A percentile compares a stretch with the other conserved stretches of the same genome.
phyloP scores from a whole-genome alignment of 192 early-diverging fungal genomes.

The Coemansia umbellata region DNA sequence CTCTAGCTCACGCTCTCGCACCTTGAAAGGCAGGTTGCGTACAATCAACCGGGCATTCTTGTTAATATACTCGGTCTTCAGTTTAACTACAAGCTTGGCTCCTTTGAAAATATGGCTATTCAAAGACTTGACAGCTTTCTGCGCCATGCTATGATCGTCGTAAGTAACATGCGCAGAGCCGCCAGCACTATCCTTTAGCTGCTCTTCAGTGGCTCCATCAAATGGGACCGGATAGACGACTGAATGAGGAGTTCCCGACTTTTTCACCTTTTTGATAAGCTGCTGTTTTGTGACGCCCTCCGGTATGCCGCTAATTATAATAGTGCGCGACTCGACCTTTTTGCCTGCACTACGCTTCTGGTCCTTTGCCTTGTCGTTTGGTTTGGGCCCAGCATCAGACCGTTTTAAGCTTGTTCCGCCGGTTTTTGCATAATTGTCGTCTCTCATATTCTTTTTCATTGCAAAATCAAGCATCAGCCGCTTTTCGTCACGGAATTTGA shows the following conservation, averaged over 20 bases:
- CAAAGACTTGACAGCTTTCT: slow-evolving; percentile 58
- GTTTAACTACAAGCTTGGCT: slow-evolving; percentile 50
- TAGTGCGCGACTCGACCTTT: slow-evolving; percentile 22
- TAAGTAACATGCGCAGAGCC: slow-evolving; percentile 42
- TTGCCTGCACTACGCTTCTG: slow-evolving; percentile 11
- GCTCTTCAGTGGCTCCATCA: slow-evolving; percentile 32
- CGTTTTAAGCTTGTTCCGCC: slow-evolving; percentile 1
- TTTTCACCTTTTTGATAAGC: slow-evolving; percentile 66
- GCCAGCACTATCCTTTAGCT: slow-evolving; percentile 43
- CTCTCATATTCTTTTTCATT: slow-evolving; percentile 36
- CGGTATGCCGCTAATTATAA: slow-evolving; percentile 53
- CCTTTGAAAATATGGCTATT: slow-evolving; percentile 77
- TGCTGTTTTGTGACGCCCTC: slow-evolving; percentile 67
- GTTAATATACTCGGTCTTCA: slow-evolving; percentile 48
- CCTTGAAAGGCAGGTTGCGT: slow-evolving; percentile 79
- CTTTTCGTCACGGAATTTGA: slow-evolving; percentile 67
- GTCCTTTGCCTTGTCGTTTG: neutral
- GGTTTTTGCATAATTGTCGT: slow-evolving; percentile 1
- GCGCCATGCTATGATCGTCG: slow-evolving; percentile 32
- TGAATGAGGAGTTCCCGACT: slow-evolving; percentile 54
- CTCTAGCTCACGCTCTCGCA: slow-evolving; percentile 62
- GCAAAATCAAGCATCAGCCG: slow-evolving; percentile 79
- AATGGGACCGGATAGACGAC: slow-evolving; percentile 59
- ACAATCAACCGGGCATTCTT: slow-evolving; percentile 79
- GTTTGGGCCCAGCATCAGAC: slow-evolving; percentile 9